phyloP scores from a whole-genome alignment of 1,284 basidiomycete species.

The Meripilus lineatus region DNA sequence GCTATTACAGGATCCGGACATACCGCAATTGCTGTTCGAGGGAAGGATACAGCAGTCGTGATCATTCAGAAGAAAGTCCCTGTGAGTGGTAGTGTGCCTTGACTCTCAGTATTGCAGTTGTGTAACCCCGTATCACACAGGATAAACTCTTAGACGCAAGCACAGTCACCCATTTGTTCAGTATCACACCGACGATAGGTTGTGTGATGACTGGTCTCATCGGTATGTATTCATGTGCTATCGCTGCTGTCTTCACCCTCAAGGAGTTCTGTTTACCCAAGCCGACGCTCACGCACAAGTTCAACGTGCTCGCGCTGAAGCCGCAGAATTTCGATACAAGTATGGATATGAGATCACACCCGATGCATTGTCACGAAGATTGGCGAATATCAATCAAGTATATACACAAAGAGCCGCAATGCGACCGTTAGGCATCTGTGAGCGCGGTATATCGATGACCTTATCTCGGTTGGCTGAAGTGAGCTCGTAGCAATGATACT shows the following conservation, averaged over 20 bases:
- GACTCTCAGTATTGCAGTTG: not conserved
- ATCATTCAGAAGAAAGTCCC: slow-evolving; percentile 99
- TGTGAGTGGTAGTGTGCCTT: slow-evolving; percentile 42
- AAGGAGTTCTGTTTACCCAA: slow-evolving; percentile 34
- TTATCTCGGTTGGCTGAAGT: no score
- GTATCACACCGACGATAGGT: slow-evolving; percentile 94
- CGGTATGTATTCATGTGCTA: slow-evolving; percentile 45
- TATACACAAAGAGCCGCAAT: slow-evolving; percentile 98
- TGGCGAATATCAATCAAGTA: slow-evolving; percentile 99
- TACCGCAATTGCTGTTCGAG: slow-evolving; percentile 89
- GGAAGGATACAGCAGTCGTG: slow-evolving; percentile 92
- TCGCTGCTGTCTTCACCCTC: slow-evolving; percentile 8
- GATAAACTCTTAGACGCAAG: slow-evolving; percentile 97
- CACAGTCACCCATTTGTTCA: slow-evolving; percentile 94
- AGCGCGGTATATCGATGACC: no score
- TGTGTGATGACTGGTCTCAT: slow-evolving; percentile 97
- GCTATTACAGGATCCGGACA: slow-evolving; percentile 96
- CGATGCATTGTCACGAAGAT: slow-evolving; percentile 86
- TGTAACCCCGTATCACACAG: slow-evolving; percentile 36
- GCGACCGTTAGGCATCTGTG: slow-evolving; percentile 94
- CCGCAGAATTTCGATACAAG: slow-evolving; percentile 94
- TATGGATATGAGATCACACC: slow-evolving; percentile 98
- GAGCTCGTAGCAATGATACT: slow-evolving; percentile 83
- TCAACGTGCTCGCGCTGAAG: slow-evolving; percentile 83
- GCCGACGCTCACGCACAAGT: slow-evolving; percentile 95